Percentiles rank a stretch among this genome's conserved stretches.
These are phyloP conservation scores for Pogostemon cablin DNA, from an alignment of 257 asterid genomes.

Conservation along the genomic window DNA sequence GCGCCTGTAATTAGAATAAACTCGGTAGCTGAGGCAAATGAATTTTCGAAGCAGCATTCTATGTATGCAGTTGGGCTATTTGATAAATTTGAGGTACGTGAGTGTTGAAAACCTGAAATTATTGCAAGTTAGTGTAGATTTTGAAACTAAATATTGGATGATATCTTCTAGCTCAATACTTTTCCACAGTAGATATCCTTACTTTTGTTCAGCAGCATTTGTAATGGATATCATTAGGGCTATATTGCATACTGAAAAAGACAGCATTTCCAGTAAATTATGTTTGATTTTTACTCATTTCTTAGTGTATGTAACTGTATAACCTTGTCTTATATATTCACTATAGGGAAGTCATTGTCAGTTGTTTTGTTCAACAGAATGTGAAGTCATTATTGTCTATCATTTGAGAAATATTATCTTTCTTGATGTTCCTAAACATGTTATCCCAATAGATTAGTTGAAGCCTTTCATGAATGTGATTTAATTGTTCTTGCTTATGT, in stretches of 20 bases:
- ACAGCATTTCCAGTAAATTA: background rate
- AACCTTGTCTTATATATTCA: background rate
- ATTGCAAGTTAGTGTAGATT: background rate
- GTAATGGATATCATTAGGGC: conserved; percentile 5
- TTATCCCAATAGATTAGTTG: background rate
- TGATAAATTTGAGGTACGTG: conserved; percentile 71
- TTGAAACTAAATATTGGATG: background rate
- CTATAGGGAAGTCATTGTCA: background rate
- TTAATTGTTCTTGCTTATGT: conserved; percentile 15
- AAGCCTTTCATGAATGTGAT: conserved; percentile 11
- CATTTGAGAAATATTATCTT: background rate
- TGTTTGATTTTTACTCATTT: background rate
- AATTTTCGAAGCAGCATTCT: conserved; percentile 67
- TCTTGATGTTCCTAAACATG: background rate
- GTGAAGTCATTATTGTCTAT: background rate
- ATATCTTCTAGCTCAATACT: background rate
- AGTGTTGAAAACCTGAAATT: conserved; percentile 9
- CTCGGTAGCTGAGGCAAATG: conserved; percentile 64
- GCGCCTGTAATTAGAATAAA: conserved; percentile 65
- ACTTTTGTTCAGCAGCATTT: background rate
- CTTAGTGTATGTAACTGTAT: background rate
- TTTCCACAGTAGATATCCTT: background rate
- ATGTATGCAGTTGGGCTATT: conserved; percentile 75
- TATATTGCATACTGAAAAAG: background rate
- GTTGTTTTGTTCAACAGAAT: conserved; percentile 10